Conservation (phyloP, 139 green algal genomes). For the Chlamydomonas sphaeroides region DNA sequence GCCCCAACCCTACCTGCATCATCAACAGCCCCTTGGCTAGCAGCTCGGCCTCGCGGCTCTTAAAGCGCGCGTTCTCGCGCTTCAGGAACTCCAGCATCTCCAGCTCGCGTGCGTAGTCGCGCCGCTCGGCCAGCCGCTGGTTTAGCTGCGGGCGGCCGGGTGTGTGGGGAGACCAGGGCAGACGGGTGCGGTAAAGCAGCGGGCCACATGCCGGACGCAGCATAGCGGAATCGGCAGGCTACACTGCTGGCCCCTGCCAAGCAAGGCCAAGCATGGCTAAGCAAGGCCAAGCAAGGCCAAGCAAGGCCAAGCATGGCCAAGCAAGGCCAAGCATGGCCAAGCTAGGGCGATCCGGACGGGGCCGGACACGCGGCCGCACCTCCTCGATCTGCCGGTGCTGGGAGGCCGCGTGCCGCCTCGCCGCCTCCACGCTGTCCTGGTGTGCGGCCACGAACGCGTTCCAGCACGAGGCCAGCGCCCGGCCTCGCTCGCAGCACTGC, state of each 20-base stretch:
- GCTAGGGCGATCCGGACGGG: no score
- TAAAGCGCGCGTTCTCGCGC: slow-evolving; percentile 45
- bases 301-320: no score
- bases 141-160: background rate
- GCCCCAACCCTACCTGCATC: background rate
- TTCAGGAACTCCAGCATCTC: slow-evolving; percentile 48
- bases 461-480: slow-evolving; percentile 65
- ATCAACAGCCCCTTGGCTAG: slow-evolving; percentile 26
- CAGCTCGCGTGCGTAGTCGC: slow-evolving; percentile 26
- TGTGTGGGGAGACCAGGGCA: background rate
- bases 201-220: background rate
- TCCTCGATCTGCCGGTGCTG: slow-evolving; percentile 27
- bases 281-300: no score
- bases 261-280: no score
- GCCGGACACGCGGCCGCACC: no score
- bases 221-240: no score
- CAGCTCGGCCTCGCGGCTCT: slow-evolving; percentile 38
- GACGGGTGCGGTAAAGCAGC: background rate
- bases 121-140: slow-evolving; percentile 8
- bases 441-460: slow-evolving; percentile 61
- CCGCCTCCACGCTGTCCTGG: slow-evolving; percentile 33
- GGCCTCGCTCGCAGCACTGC: slow-evolving; percentile 68
- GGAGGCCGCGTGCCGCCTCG: slow-evolving; percentile 17
- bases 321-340: no score
- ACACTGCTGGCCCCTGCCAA: no score